These are phyloP conservation scores for Stylonectria norvegica DNA, from an alignment of 2,329 filamentous ascomycete species.

Conservation along the genomic window DNA sequence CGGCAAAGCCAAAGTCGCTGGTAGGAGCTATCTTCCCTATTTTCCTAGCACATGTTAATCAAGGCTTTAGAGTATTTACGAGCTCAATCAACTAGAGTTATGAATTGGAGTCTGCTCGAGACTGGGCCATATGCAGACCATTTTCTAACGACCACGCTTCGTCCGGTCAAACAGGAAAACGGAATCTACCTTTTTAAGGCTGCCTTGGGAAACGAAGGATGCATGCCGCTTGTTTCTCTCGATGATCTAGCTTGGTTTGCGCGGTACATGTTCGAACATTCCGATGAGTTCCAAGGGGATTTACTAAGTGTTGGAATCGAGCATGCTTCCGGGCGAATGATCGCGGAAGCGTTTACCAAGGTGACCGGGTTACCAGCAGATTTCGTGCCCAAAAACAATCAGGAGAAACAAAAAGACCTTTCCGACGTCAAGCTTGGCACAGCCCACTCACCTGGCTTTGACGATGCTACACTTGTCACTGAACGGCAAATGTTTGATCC, in stretches of 20 bases:
- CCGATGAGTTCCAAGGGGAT: conserved; percentile 9
- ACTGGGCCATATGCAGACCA: conserved; percentile 3
- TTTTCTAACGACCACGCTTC: too few relatives aligned
- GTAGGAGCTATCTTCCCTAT: too few relatives aligned
- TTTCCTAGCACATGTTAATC: too few relatives aligned
- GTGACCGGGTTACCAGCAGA: too few relatives aligned
- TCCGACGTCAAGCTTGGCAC: conserved; percentile 7
- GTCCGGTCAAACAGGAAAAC: too few relatives aligned
- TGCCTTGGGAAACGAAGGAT: too few relatives aligned
- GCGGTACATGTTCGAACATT: conserved; percentile 11
- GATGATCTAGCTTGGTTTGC: conserved; percentile 9
- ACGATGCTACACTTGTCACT: conserved; percentile 9
- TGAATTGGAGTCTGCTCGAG: conserved; percentile 3
- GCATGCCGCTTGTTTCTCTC: conserved; percentile 1
- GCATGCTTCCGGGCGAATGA: conserved; percentile 6
- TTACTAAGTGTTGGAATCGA: conserved; percentile 13
- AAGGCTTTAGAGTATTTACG: too few relatives aligned
- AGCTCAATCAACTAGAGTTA: too few relatives aligned
- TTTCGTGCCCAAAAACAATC: too few relatives aligned
- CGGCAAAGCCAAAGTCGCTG: conserved; percentile 9
- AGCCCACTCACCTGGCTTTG: conserved; percentile 9
- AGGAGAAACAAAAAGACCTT: too few relatives aligned
- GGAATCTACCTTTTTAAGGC: too few relatives aligned
- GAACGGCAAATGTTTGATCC: conserved; percentile 7
- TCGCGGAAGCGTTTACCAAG: conserved; percentile 7